Base-by-base conservation (phyloP, 192 early-diverging fungal species). In the Coemansia brasiliensis region DNA sequence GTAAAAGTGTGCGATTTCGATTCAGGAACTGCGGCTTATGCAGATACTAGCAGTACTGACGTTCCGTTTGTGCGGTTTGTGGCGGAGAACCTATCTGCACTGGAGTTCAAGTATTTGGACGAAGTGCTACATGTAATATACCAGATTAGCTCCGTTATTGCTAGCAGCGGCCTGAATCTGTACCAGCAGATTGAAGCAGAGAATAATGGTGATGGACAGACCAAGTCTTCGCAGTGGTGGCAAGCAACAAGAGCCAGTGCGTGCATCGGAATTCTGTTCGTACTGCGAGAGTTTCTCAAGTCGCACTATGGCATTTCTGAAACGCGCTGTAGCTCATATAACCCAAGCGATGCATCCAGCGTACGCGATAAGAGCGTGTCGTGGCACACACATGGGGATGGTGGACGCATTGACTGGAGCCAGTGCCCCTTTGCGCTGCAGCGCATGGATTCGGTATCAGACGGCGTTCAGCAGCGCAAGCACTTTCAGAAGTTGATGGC, bases 91-190 rank as follows among this genome's bases (percentile, higher is more conserved):
- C 58, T 96, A 21, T 84, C 94, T 0, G 77, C 86, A 2, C 68
- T 98, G 9, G 84, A 93, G 50, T 94, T 86, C 64, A 88, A 87
- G 62, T 84, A 82, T 12, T 72, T 84, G 38, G 94, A 94, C 35
- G 95, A 98, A 74, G 83, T 94, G 13, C 60, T 93, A 18, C 79
- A 82, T 43, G 81, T 94, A 5, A 77, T 91, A 11, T 86, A 91
- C 69, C 82, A 85, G 46, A 81, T 88, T 42, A 85, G 88, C 67
- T 76, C 91, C 15, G 71, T 90, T 3, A 74, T 94, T 26, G 86
- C 92, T 1, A 84, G 90, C 16, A 72, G 83, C 3, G 93, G 87
- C 18, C 82, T 86, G 38, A 84, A 80, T 51, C 39, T 89, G 6
- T 63, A 80, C 4, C 83, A 83, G 35, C 59, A 72, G 46, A 55